These are phyloP conservation scores for Ophiocordyceps robertsii DNA, from an alignment of 2,329 filamentous ascomycete species.

Conservation along the genomic window DNA sequence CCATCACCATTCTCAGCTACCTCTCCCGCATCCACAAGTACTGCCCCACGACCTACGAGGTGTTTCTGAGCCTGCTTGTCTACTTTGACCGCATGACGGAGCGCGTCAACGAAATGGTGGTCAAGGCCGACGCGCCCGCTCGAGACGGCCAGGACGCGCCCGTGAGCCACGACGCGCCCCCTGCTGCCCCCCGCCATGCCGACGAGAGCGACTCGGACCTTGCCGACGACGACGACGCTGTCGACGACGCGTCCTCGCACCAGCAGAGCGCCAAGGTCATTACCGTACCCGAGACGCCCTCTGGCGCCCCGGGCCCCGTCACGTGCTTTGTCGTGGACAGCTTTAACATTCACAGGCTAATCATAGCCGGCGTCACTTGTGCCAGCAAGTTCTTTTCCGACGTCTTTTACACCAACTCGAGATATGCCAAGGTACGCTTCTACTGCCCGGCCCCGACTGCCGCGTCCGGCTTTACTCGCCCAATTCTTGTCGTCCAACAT, in stretches of 20 bases:
- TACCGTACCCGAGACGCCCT: conserved; percentile 10
- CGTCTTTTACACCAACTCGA: conserved; percentile 97
- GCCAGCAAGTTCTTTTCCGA: conserved; percentile 99
- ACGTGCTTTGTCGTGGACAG: conserved; percentile 89
- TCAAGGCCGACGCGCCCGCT: conserved; percentile 40
- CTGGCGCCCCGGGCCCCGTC: conserved; percentile 17
- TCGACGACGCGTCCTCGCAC: conserved; percentile 11
- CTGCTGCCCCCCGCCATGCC: conserved; percentile 13
- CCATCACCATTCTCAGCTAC: conserved; percentile 94
- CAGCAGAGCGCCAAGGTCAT: conserved; percentile 9
- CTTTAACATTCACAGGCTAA: conserved; percentile 94
- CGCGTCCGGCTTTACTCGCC: no score
- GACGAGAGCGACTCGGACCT: conserved; percentile 38
- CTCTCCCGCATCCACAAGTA: conserved; percentile 95
- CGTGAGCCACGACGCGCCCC: conserved; percentile 12
- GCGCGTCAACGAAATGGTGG: conserved; percentile 70
- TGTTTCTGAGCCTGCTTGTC: conserved; percentile 86
- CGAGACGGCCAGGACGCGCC: conserved; percentile 22
- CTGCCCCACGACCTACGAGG: conserved; percentile 95
- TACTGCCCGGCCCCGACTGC: not conserved
- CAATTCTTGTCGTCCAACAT: not conserved
- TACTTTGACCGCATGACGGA: conserved; percentile 99
- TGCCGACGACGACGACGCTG: conserved; percentile 32
- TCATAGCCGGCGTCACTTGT: conserved; percentile 94
- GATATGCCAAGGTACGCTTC: conserved; percentile 83